phyloP scores from a whole-genome alignment of 2,329 filamentous ascomycete genomes.

The Colletotrichum higginsianum region DNA sequence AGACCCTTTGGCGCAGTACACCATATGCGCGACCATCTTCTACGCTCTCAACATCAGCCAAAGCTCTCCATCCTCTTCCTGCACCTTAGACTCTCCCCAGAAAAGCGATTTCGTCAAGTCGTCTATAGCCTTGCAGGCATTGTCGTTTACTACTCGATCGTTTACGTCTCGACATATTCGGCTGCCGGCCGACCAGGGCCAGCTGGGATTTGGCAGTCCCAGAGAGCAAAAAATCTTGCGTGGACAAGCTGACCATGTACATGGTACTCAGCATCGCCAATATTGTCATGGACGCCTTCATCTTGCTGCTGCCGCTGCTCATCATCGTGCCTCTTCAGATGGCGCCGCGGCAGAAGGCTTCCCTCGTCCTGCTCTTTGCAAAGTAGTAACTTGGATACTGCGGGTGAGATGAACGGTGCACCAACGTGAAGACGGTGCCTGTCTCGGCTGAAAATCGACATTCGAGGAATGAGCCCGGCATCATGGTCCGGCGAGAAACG shows the following conservation, averaged over 20 bases:
- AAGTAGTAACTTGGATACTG: slow-evolving; percentile 16
- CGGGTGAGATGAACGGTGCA: slow-evolving; percentile 11
- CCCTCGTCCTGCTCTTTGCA: slow-evolving; percentile 27
- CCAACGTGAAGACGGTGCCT: background rate
- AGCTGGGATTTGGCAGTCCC: slow-evolving; percentile 19
- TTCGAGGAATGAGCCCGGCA: background rate
- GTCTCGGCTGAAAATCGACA: slow-evolving; percentile 1
- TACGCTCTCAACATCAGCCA: slow-evolving; percentile 32
- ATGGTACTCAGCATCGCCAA: slow-evolving; percentile 33
- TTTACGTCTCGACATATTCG: slow-evolving; percentile 37
- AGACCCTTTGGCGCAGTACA: background rate
- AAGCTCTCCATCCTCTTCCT: slow-evolving; percentile 39
- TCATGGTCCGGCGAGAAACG: slow-evolving; percentile 24
- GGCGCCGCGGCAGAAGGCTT: slow-evolving; percentile 30
- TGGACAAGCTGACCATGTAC: slow-evolving; percentile 22
- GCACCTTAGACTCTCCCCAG: slow-evolving; percentile 25
- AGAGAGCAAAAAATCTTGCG: background rate
- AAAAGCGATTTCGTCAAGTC: slow-evolving; percentile 39
- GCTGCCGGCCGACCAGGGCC: slow-evolving; percentile 12
- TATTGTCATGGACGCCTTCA: slow-evolving; percentile 33
- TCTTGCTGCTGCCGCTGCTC: slow-evolving; percentile 24
- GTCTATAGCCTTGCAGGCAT: slow-evolving; percentile 48
- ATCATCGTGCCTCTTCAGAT: slow-evolving; percentile 28
- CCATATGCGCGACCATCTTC: slow-evolving; percentile 7
- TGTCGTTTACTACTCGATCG: slow-evolving; percentile 51